Evolutionary conservation across 805 yeast species (phyloP).

Genomic region (Saturnispora saitoi): DNA sequence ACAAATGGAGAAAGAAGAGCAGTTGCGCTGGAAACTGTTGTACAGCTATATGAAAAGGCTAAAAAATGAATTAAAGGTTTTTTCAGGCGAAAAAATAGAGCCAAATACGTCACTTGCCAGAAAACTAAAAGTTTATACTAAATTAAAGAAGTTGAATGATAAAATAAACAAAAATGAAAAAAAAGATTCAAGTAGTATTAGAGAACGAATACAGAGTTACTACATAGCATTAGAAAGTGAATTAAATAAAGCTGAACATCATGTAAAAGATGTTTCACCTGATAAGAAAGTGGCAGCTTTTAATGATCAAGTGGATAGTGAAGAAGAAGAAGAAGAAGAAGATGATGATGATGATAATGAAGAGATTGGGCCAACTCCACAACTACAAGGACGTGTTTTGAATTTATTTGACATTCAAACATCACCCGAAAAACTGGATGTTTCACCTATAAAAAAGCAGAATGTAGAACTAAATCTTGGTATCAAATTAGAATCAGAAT

Average conservation of each 20-base stretch:
- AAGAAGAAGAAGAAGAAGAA: slow-evolving; percentile 9
- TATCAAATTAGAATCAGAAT: neutral
- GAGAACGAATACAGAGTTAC: neutral
- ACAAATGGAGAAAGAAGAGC: neutral
- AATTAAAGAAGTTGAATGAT: slow-evolving; percentile 6
- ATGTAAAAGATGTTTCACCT: neutral
- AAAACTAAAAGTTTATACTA: slow-evolving; percentile 8
- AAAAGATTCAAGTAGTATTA: neutral
- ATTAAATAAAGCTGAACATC: neutral
- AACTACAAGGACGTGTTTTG: slow-evolving; percentile 65
- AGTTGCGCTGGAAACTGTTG: neutral
- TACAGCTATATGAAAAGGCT: neutral
- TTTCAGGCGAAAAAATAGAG: slow-evolving; percentile 8
- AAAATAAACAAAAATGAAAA: neutral
- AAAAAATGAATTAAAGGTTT: slow-evolving; percentile 6
- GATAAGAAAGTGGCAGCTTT: neutral
- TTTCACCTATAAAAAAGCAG: neutral
- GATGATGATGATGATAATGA: slow-evolving; percentile 10
- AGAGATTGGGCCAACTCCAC: slow-evolving; percentile 83
- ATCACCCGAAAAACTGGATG: neutral
- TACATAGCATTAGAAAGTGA: neutral
- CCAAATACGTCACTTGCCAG: slow-evolving; percentile 6
- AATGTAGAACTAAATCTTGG: neutral
- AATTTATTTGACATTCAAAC: slow-evolving; percentile 40
- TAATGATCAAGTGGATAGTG: neutral